Conservation (phyloP, 257 asterid species). For the Scutellaria baicalensis region DNA sequence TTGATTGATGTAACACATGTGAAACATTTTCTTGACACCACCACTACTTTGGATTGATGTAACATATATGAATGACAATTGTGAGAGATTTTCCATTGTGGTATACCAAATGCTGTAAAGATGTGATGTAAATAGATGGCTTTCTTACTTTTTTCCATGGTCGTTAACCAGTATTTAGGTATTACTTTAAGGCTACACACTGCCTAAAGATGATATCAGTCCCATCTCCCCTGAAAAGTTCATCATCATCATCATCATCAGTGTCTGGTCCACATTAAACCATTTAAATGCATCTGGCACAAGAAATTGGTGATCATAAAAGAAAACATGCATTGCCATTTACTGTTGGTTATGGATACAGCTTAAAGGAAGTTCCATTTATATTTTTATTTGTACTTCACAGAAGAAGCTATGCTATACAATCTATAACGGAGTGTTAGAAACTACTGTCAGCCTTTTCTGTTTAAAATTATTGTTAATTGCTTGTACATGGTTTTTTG, state of each 20-base stretch:
- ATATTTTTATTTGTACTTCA: not conserved
- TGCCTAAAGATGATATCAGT: not conserved
- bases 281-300: not conserved
- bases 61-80: not conserved
- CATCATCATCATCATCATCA: not conserved
- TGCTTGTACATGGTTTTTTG: not conserved
- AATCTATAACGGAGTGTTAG: not conserved
- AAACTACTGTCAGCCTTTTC: constrained; percentile 5
- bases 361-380: not conserved
- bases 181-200: not conserved
- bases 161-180: not conserved
- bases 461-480: not conserved
- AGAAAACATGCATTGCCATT: not conserved
- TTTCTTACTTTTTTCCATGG: not conserved
- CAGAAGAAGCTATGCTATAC: not conserved
- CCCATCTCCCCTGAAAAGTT: not conserved
- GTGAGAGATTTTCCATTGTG: not conserved
- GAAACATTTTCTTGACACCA: not conserved
- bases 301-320: not conserved
- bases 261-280: not conserved
- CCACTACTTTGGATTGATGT: not conserved
- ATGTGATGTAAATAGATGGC: not conserved
- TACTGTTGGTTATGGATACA: not conserved
- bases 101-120: not conserved
- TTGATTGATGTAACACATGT: not conserved